phyloP scores from a whole-genome alignment of 2,329 filamentous ascomycete species.

The Malbranchea zuffiana region DNA sequence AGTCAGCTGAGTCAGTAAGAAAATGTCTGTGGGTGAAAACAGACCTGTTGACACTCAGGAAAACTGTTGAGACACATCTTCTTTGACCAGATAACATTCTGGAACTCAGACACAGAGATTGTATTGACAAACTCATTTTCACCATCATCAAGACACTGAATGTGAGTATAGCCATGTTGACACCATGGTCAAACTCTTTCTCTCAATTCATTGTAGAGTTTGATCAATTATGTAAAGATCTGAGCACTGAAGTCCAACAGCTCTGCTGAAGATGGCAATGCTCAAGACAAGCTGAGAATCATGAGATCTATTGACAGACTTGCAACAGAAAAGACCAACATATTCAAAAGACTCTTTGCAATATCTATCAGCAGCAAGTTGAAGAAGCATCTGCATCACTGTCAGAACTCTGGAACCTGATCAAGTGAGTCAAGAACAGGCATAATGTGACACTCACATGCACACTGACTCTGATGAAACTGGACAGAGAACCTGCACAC shows the following conservation, averaged over 20 bases:
- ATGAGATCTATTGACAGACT: conserved; percentile 10
- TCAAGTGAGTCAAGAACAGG: conserved; percentile 21
- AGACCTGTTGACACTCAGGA: conserved; percentile 12
- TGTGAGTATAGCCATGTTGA: conserved; percentile 17
- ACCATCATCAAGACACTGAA: conserved; percentile 17
- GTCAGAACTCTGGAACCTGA: conserved; percentile 18
- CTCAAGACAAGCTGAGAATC: conserved; percentile 6
- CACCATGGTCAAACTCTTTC: conserved; percentile 18
- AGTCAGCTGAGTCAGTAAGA: conserved; percentile 8
- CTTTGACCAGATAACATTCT: background rate
- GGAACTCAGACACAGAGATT: conserved; percentile 12
- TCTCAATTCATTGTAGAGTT: conserved; percentile 17
- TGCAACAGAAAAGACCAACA: conserved; percentile 20
- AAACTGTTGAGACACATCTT: conserved; percentile 9
- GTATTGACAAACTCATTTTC: conserved; percentile 13
- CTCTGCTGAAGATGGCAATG: background rate
- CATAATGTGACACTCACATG: no score
- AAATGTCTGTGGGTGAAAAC: conserved; percentile 15
- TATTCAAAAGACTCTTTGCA: conserved; percentile 14
- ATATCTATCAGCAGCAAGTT: conserved; percentile 17
- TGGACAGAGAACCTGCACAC: conserved; percentile 13
- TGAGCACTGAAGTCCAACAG: background rate
- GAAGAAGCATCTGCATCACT: conserved; percentile 17
- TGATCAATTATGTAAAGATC: conserved; percentile 16
- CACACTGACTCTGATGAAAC: background rate